phyloP scores from a whole-genome alignment of 768 basidiomycete genomes.

The Hortiboletus flavorubellus region DNA sequence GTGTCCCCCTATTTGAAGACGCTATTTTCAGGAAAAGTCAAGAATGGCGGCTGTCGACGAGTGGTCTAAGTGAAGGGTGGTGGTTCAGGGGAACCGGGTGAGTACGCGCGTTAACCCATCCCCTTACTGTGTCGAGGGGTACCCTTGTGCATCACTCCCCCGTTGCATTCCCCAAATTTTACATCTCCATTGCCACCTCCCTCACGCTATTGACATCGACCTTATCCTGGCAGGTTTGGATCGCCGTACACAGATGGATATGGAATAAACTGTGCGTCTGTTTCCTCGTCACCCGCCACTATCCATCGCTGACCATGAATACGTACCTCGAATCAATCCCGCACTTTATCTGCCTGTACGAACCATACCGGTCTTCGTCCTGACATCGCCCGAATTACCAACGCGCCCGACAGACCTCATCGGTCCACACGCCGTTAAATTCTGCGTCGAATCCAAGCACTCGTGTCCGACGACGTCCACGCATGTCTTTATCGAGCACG shows the following conservation, averaged over 20 bases:
- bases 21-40: conserved; percentile 68
- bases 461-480: conserved; percentile 72
- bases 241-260: conserved; percentile 81
- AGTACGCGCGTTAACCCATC: conserved; percentile 13
- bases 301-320: neutral
- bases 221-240: conserved; percentile 58
- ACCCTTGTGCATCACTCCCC: neutral
- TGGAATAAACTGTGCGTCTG: conserved; percentile 81
- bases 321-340: neutral
- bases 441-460: conserved; percentile 90
- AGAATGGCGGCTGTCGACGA: conserved; percentile 87
- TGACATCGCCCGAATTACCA: too few species aligned
- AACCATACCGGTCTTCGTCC: neutral
- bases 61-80: conserved; percentile 81
- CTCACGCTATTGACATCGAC: conserved; percentile 5
- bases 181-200: neutral
- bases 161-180: neutral
- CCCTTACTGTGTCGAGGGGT: neutral
- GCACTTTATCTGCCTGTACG: neutral
- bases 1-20: conserved; percentile 67
- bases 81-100: conserved; percentile 87
- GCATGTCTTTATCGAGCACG: conserved; percentile 53
- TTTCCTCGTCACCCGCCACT: neutral
- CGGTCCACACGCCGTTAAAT: conserved; percentile 75
- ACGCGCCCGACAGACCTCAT: conserved; percentile 59